Base-by-base conservation (phyloP, 805 yeast species). In the Wickerhamiella spandovensis region DNA sequence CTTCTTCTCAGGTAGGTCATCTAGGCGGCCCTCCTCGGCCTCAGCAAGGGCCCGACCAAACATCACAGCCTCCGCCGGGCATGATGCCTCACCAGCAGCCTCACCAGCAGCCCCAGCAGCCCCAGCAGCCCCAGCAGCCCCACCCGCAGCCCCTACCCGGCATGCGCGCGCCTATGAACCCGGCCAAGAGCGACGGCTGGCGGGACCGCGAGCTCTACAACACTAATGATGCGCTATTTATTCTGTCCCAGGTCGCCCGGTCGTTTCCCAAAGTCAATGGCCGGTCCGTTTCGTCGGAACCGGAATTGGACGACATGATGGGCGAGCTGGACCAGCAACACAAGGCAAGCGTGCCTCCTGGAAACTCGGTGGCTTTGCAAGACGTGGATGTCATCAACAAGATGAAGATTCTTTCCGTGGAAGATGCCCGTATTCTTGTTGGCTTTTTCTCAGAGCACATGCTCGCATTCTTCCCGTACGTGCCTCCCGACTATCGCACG, bases 391-490 rank as follows among this genome's bases (percentile, higher is more conserved):
- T 85, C 46, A 82, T 84, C 3, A 66, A 69, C 3, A 55, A 55
- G 10, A 64, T 67, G 2, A 76, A 77, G 21, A 71, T 86, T 48
- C 60, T 89, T 15, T 71, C 83, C 0, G 87, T 77, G 54, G 62
- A 58, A 1, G 68, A 65, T 35, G 61, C 64, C 12, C 48, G 55
- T 24, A 41, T 52, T n/a, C 55, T 68, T n/a, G 58, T 64, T 12
- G 48, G 52, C 13, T 63, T 56, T 48, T 89, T 84, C 64, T 85
- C 85, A 62, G 64, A 77, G 3, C 77, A 87, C 2, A 76, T 89
- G 79, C 94, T 86, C 64, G 96, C 95, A 1, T 89, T 79, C 64
- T 89, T 84, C 67, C 97, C 97, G 1, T 84, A 81, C 61, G 74
- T 90, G 39, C 95, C 96, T 0, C 69, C 72, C 28, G 84, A 82